Conservation (phyloP, 441 rosid genomes). For the Populus hybrid region DNA sequence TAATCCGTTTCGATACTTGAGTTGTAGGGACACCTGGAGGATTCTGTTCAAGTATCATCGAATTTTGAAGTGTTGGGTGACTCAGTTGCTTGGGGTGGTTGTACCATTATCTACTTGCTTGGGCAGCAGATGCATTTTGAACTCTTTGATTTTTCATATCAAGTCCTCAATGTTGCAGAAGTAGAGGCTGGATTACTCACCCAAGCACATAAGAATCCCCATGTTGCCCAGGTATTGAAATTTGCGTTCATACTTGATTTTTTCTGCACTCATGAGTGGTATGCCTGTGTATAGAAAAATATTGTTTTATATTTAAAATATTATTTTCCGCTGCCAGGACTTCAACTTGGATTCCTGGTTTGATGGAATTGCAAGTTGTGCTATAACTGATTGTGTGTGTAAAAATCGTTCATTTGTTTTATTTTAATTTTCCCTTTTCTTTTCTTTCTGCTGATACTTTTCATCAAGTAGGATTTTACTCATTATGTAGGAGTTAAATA, state of each 20-base stretch:
- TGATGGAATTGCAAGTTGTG: background rate
- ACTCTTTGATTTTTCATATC: slow-evolving; percentile 94
- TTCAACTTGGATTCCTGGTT: background rate
- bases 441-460: background rate
- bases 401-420: background rate
- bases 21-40: slow-evolving; percentile 85
- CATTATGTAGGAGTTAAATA: background rate
- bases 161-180: slow-evolving; percentile 95
- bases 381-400: background rate
- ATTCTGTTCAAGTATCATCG: slow-evolving; percentile 46
- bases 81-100: slow-evolving; percentile 98
- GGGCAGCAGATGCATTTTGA: slow-evolving; percentile 99
- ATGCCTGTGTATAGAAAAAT: background rate
- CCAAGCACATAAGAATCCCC: slow-evolving; percentile 58
- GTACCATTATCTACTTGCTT: slow-evolving; percentile 94
- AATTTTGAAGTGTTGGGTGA: slow-evolving; percentile 78
- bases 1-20: slow-evolving; percentile 20
- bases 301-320: background rate
- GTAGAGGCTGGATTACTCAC: slow-evolving; percentile 71
- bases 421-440: background rate
- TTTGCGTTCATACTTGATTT: background rate
- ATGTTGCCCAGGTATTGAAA: slow-evolving; percentile 57
- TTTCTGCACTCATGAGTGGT: background rate
- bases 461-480: background rate
- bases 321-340: background rate